Evolutionary conservation across 2,329 filamentous ascomycete genomes (phyloP).

Genomic region (Colletotrichum chlorophyti): DNA sequence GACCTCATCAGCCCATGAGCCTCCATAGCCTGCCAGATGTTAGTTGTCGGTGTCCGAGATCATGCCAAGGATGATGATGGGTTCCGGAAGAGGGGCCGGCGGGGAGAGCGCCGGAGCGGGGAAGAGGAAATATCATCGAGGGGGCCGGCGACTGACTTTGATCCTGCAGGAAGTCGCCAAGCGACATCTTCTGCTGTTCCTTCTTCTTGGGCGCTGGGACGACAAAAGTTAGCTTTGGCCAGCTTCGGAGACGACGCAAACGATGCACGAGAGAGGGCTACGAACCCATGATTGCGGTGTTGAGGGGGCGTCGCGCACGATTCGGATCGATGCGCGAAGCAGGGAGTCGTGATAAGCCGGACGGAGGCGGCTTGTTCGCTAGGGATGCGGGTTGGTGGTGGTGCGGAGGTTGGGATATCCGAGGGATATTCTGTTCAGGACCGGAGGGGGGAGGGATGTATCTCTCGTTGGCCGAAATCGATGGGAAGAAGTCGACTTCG

Average conservation of each 20-base stretch:
- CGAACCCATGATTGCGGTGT: slow-evolving; percentile 69
- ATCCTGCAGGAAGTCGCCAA: slow-evolving; percentile 94
- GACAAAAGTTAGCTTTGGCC: slow-evolving; percentile 28
- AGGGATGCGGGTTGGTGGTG: slow-evolving; percentile 17
- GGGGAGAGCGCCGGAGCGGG: slow-evolving; percentile 22
- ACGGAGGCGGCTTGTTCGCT: slow-evolving; percentile 22
- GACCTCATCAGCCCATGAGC: slow-evolving; percentile 99
- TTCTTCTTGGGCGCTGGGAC: slow-evolving; percentile 86
- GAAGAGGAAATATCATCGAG: slow-evolving; percentile 6
- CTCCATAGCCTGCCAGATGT: slow-evolving; percentile 56
- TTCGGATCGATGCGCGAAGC: slow-evolving; percentile 41
- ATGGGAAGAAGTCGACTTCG: slow-evolving; percentile 26
- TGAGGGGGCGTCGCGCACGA: slow-evolving; percentile 55
- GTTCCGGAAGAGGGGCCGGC: slow-evolving; percentile 36
- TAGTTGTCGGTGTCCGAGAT: slow-evolving; percentile 29
- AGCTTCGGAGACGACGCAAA: neutral
- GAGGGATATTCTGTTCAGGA: slow-evolving; percentile 25
- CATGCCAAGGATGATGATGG: neutral
- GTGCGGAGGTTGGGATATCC: slow-evolving; percentile 25
- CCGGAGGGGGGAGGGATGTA: neutral
- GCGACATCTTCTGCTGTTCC: slow-evolving; percentile 95
- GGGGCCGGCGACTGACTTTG: slow-evolving; percentile 70
- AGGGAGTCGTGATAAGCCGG: slow-evolving; percentile 14
- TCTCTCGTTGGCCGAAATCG: neutral
- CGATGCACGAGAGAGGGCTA: slow-evolving; percentile 11